Percentiles rank a stretch among this genome's conserved stretches.
Evolutionary conservation across 1,139 yeast species (phyloP).

Genomic region (Taphrina pruni): DNA sequence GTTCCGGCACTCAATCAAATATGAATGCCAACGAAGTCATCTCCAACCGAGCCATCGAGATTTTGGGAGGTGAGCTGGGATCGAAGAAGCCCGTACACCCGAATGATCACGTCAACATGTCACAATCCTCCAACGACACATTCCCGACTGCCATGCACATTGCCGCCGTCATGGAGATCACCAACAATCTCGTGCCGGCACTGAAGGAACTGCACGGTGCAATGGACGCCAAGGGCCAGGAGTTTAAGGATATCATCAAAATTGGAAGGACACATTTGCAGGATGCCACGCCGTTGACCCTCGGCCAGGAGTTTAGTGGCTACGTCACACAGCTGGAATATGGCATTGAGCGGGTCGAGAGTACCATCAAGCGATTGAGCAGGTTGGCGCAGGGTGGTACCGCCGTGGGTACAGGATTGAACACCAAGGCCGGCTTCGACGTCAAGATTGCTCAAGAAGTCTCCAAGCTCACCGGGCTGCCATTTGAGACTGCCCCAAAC

Average conservation of each 20-base stretch:
- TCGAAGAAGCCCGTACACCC: slow-evolving; percentile 95
- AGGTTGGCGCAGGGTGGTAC: slow-evolving; percentile 98
- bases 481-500: slow-evolving; percentile 94
- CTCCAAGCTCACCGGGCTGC: slow-evolving; percentile 80
- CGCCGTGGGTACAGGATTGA: slow-evolving; percentile 97
- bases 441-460: slow-evolving; percentile 80
- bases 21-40: slow-evolving; percentile 75
- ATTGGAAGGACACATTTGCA: slow-evolving; percentile 98
- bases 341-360: slow-evolving; percentile 86
- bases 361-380: slow-evolving; percentile 73
- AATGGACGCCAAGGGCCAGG: slow-evolving; percentile 74
- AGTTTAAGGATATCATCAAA: slow-evolving; percentile 86
- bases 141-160: slow-evolving; percentile 99
- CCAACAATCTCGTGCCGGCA: slow-evolving; percentile 75
- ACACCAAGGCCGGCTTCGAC: slow-evolving; percentile 90
- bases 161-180: slow-evolving; percentile 93
- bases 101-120: slow-evolving; percentile 97
- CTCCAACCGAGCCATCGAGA: slow-evolving; percentile 95
- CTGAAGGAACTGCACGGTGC: slow-evolving; percentile 77
- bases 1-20: slow-evolving; percentile 97
- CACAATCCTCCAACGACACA: slow-evolving; percentile 97
- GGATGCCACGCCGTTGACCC: slow-evolving; percentile 96
- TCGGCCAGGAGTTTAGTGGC: slow-evolving; percentile 98
- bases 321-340: slow-evolving; percentile 90
- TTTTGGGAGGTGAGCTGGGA: slow-evolving; percentile 89